A percentile compares a stretch with the other conserved stretches of the same genome.
Evolutionary conservation across 2,329 filamentous ascomycete genomes (phyloP).

Genomic region (Colletotrichum falcatum): DNA sequence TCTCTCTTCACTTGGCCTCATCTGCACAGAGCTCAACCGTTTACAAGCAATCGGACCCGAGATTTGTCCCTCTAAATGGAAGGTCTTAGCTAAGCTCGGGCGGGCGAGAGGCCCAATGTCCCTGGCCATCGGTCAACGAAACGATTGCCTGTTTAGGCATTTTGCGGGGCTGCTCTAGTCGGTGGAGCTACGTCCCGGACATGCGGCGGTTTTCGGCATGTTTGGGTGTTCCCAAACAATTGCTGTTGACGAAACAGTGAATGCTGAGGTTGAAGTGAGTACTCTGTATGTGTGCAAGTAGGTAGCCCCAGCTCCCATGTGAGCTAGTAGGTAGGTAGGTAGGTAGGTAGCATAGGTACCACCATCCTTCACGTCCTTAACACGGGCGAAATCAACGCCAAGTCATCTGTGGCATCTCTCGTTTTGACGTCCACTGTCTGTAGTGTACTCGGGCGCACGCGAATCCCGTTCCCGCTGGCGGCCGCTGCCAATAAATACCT

Average conservation of each 20-base stretch:
- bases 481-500: neutral
- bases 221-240: no score
- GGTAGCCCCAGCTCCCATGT: no score
- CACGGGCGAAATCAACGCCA: neutral
- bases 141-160: slow-evolving; percentile 31
- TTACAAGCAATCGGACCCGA: slow-evolving; percentile 3
- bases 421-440: neutral
- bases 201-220: neutral
- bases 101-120: slow-evolving; percentile 17
- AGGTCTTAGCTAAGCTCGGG: slow-evolving; percentile 27
- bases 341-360: no score
- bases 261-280: neutral
- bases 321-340: no score
- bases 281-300: neutral
- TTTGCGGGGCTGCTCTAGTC: slow-evolving; percentile 13
- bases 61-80: neutral
- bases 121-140: slow-evolving; percentile 25
- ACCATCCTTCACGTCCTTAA: neutral
- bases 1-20: slow-evolving; percentile 6
- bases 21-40: neutral
- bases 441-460: neutral
- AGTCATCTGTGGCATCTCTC: neutral
- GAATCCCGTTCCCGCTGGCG: neutral
- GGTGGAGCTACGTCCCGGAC: slow-evolving; percentile 6
- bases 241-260: neutral